These are phyloP conservation scores for Wickerhamomyces strasburgensis DNA, from an alignment of 805 yeast species.

Conservation along the genomic window DNA sequence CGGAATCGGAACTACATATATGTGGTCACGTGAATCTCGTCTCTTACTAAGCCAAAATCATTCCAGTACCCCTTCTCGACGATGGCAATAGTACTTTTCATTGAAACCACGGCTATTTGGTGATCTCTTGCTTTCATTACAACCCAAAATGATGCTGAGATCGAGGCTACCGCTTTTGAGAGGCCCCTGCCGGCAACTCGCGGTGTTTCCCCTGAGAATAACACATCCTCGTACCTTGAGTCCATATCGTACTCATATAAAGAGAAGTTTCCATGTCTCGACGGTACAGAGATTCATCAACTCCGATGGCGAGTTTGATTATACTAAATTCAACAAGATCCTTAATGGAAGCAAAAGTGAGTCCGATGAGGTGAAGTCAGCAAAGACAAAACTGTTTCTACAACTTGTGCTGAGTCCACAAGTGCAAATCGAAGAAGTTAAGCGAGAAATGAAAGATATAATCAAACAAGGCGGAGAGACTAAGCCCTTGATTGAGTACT, in stretches of 20 bases:
- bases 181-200: not conserved
- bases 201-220: not conserved
- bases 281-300: conserved; percentile 8
- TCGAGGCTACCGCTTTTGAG: not conserved
- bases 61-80: no score
- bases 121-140: no score
- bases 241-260: no score
- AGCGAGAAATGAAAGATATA: conserved; percentile 10
- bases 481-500: conserved; percentile 15
- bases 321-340: conserved; percentile 14
- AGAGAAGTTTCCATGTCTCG: not conserved
- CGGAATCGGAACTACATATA: no score
- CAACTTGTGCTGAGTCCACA: conserved; percentile 12
- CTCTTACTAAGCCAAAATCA: no score
- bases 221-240: no score
- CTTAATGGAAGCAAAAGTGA: conserved; percentile 14
- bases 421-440: conserved; percentile 8
- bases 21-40: no score
- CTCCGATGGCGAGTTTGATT: conserved; percentile 18
- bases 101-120: no score
- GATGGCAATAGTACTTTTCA: no score
- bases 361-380: conserved; percentile 4
- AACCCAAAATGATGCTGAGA: not conserved
- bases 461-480: conserved; percentile 14
- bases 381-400: conserved; percentile 13